Evolutionary conservation across 352 stramenopile genomes (phyloP).

Genomic region (Pythium periplocum): DNA sequence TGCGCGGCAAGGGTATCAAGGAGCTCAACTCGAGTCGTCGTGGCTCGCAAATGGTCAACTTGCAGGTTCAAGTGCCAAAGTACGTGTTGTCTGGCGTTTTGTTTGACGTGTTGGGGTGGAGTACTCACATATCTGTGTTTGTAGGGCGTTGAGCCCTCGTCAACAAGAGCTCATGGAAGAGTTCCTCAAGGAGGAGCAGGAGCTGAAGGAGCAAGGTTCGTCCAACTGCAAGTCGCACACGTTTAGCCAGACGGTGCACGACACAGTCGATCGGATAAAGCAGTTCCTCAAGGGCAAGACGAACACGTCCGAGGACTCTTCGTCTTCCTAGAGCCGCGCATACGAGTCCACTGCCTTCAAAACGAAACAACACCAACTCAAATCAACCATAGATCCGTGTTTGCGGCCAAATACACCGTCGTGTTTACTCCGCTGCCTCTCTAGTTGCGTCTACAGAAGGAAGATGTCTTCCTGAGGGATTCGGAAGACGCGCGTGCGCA

Average conservation of each 20-base stretch:
- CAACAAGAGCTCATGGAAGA: conserved; percentile 96
- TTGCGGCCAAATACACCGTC: neutral
- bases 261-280: conserved; percentile 88
- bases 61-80: conserved; percentile 95
- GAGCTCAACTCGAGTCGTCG: conserved; percentile 89
- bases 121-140: too few relatives aligned
- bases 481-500: conserved; percentile 80
- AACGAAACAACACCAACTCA: too few relatives aligned
- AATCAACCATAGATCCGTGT: neutral
- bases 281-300: conserved; percentile 76
- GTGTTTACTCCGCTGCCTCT: neutral
- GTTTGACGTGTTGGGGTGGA: conserved; percentile 1
- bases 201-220: conserved; percentile 59
- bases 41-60: conserved; percentile 96
- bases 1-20: conserved; percentile 96
- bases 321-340: too few relatives aligned
- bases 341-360: neutral
- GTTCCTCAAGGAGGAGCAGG: conserved; percentile 89
- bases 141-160: conserved; percentile 83
- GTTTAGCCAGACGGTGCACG: conserved; percentile 70
- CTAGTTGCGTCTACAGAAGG: conserved; percentile 37
- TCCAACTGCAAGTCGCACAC: conserved; percentile 79
- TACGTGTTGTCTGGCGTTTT: conserved; percentile 21
- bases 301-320: conserved; percentile 2
- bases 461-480: conserved; percentile 80